A percentile compares a stretch with the other conserved stretches of the same genome.
These are phyloP conservation scores for Hanseniaspora clermontiae DNA, from an alignment of 805 yeast genomes.

Conservation along the genomic window DNA sequence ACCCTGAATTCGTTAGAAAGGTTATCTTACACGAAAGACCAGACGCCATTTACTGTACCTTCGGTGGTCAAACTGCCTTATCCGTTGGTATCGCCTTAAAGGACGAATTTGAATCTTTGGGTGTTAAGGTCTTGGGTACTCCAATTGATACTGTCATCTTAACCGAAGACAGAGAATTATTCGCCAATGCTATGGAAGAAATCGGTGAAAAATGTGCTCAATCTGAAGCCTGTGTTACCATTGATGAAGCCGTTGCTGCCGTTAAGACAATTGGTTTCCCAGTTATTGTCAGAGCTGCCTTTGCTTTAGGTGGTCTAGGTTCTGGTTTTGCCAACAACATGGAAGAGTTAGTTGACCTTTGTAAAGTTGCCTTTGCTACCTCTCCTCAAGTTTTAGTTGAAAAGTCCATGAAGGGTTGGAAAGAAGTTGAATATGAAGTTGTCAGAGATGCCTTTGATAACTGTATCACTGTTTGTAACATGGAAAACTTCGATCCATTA, in stretches of 20 bases:
- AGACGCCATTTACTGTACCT: slow-evolving; percentile 87
- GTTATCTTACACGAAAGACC: slow-evolving; percentile 93
- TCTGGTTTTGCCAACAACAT: slow-evolving; percentile 88
- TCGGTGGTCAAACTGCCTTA: slow-evolving; percentile 97
- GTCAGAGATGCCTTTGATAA: slow-evolving; percentile 92
- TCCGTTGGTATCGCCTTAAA: slow-evolving; percentile 88
- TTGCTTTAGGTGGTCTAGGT: slow-evolving; percentile 93
- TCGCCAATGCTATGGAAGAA: slow-evolving; percentile 89
- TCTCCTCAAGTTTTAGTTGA: slow-evolving; percentile 95
- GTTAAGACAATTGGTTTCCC: slow-evolving; percentile 86
- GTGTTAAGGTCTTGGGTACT: slow-evolving; percentile 91
- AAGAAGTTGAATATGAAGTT: slow-evolving; percentile 96
- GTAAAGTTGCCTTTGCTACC: slow-evolving; percentile 76
- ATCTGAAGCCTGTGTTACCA: slow-evolving; percentile 86
- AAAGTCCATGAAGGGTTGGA: slow-evolving; percentile 97
- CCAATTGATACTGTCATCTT: slow-evolving; percentile 93
- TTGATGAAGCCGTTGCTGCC: slow-evolving; percentile 86
- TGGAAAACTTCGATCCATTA: slow-evolving; percentile 97
- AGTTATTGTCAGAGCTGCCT: slow-evolving; percentile 93
- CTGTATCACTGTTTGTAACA: slow-evolving; percentile 97
- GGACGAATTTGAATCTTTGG: slow-evolving; percentile 85
- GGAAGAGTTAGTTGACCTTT: slow-evolving; percentile 70
- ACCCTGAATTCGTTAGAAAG: slow-evolving; percentile 89
- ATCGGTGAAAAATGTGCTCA: slow-evolving; percentile 94
- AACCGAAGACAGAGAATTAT: slow-evolving; percentile 93